phyloP scores from a whole-genome alignment of 768 basidiomycete species.

The Auricularia auricula-judae region DNA sequence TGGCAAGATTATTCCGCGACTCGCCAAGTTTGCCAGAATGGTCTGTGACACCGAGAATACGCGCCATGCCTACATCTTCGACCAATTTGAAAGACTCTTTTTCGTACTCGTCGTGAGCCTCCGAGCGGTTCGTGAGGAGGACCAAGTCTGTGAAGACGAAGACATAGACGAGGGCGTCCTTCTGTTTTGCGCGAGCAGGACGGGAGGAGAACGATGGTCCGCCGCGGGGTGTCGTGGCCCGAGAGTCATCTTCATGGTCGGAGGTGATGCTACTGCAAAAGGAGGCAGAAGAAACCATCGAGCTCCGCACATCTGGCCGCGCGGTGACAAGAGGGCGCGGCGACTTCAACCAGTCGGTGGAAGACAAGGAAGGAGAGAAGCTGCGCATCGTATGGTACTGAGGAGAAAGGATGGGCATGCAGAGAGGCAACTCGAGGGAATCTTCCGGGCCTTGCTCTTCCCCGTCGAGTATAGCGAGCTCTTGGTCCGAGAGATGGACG shows the following conservation, averaged over 20 bases:
- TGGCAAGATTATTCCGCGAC: background rate
- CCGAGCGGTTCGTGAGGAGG: slow-evolving; percentile 37
- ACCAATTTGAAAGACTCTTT: slow-evolving; percentile 30
- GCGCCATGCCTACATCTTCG: slow-evolving; percentile 33
- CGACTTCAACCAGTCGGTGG: background rate
- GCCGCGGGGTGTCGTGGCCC: background rate
- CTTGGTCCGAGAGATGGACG: slow-evolving; percentile 26
- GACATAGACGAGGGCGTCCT: slow-evolving; percentile 19
- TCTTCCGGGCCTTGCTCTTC: slow-evolving; percentile 2
- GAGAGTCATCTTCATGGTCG: background rate
- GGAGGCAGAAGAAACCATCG: background rate
- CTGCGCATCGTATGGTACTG: background rate
- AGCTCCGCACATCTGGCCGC: background rate
- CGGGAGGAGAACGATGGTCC: slow-evolving; percentile 2
- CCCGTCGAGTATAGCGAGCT: slow-evolving; percentile 10
- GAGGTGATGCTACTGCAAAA: background rate
- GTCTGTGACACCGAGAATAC: slow-evolving; percentile 37
- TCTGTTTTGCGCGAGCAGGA: slow-evolving; percentile 1
- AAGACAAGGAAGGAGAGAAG: background rate
- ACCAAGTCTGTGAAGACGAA: slow-evolving; percentile 63
- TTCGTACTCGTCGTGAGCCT: slow-evolving; percentile 6
- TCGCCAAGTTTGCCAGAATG: slow-evolving; percentile 20
- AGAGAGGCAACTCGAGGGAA: slow-evolving; percentile 4
- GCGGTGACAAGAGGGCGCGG: background rate
- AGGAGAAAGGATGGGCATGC: slow-evolving; percentile 3